phyloP scores from a whole-genome alignment of 208 protist genomes.

The Acanthamoeba sp. region DNA sequence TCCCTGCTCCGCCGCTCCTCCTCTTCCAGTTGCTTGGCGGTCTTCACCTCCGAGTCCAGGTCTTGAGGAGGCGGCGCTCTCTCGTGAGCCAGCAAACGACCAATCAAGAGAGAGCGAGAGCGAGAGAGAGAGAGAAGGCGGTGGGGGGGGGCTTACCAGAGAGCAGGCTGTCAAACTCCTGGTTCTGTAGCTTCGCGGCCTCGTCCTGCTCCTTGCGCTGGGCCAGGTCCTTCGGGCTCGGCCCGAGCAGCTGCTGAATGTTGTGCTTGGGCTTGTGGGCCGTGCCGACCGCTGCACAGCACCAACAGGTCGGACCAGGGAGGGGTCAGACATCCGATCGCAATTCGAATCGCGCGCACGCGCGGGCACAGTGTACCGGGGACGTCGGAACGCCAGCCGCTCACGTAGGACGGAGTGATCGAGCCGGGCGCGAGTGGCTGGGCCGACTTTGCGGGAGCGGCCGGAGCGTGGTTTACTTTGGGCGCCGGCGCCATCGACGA shows the following conservation, averaged over 20 bases:
- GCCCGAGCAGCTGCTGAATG: slow-evolving; percentile 16
- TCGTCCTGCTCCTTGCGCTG: slow-evolving; percentile 3
- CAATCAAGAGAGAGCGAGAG: not conserved
- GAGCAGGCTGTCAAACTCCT: slow-evolving; percentile 23
- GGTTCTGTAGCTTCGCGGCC: not conserved
- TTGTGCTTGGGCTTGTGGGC: slow-evolving; percentile 1
- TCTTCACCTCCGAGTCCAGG: slow-evolving; percentile 30
- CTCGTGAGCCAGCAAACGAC: not conserved
- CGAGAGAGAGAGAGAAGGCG: not conserved
- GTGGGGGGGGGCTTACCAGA: not conserved
- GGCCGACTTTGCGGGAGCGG: not conserved
- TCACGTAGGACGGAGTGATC: slow-evolving; percentile 51
- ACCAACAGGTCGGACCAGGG: too few species aligned
- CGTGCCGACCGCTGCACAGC: slow-evolving; percentile 24
- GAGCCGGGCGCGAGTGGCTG: not conserved
- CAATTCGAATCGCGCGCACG: too few species aligned
- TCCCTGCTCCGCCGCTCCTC: slow-evolving; percentile 31
- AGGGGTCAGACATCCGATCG: too few species aligned
- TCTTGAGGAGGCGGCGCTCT: not conserved
- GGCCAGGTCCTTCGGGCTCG: slow-evolving; percentile 14
- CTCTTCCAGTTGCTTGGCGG: slow-evolving; percentile 7
- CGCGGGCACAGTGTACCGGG: not conserved
- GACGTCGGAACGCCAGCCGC: slow-evolving; percentile 51
- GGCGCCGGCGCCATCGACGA: too few species aligned
- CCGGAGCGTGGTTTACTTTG: not conserved